Conservation (phyloP, 2,329 filamentous ascomycete genomes). For the Colletotrichum truncatum region DNA sequence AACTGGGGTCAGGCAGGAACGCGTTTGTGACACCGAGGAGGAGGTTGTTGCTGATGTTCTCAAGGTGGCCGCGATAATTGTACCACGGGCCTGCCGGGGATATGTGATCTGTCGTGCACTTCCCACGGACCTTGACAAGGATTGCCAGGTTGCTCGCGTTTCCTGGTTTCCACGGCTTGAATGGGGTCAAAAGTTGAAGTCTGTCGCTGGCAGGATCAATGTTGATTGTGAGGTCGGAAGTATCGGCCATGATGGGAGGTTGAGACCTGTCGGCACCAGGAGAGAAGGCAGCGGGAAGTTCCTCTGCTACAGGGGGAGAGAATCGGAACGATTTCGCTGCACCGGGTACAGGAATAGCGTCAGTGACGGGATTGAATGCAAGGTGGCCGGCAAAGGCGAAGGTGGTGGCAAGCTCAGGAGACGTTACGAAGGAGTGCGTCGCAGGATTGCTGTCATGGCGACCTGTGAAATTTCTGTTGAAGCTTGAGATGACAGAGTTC, state of each 20-base stretch:
- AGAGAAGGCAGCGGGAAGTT: conserved; percentile 37
- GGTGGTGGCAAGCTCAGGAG: conserved; percentile 54
- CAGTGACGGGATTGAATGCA: conserved; percentile 40
- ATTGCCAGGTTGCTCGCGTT: conserved; percentile 36
- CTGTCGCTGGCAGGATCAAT: conserved; percentile 40
- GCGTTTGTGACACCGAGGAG: conserved; percentile 44
- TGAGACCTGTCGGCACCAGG: conserved; percentile 38
- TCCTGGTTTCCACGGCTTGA: conserved; percentile 37
- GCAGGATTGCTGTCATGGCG: conserved; percentile 49
- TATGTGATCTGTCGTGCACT: conserved; percentile 50
- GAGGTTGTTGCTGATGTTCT: conserved; percentile 48
- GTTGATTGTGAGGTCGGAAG: conserved; percentile 34
- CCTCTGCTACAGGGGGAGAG: conserved; percentile 35
- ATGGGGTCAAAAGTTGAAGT: conserved; percentile 39
- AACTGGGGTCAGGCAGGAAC: conserved; percentile 36
- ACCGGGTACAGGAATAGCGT: conserved; percentile 32
- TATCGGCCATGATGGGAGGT: conserved; percentile 33
- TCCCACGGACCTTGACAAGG: conserved; percentile 45
- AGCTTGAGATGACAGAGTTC: conserved; percentile 45
- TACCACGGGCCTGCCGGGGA: conserved; percentile 49
- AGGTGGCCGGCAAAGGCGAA: conserved; percentile 49
- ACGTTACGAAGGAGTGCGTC: conserved; percentile 58
- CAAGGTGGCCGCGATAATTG: conserved; percentile 47
- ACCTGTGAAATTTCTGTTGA: conserved; percentile 47
- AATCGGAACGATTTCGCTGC: conserved; percentile 36